A percentile compares a stretch with the other conserved stretches of the same genome.
phyloP scores from a whole-genome alignment of 1,139 yeast genomes.

The Yamadazyma mexicana region DNA sequence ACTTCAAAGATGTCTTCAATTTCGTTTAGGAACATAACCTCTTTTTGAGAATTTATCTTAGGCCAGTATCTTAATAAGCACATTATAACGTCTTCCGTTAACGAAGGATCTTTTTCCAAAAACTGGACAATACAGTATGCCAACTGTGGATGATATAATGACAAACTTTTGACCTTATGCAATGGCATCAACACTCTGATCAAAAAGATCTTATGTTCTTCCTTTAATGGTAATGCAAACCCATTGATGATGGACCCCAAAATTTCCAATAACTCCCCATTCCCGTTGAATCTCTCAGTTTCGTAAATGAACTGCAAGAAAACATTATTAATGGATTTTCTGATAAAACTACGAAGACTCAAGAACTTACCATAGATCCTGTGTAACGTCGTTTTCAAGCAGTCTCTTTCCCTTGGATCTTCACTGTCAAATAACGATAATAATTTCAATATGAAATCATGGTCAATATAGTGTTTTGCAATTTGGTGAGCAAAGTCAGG shows the following conservation, averaged over 20 bases:
- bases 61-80: slow-evolving; percentile 97
- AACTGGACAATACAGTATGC: slow-evolving; percentile 97
- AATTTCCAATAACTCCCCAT: slow-evolving; percentile 91
- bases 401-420: slow-evolving; percentile 95
- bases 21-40: slow-evolving; percentile 92
- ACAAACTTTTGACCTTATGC: slow-evolving; percentile 86
- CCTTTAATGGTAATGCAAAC: slow-evolving; percentile 94
- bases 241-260: slow-evolving; percentile 97
- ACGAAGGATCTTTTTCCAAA: slow-evolving; percentile 85
- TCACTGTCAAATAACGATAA: slow-evolving; percentile 93
- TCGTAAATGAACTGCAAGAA: slow-evolving; percentile 93
- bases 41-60: slow-evolving; percentile 90
- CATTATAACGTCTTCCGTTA: slow-evolving; percentile 94
- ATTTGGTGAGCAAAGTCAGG: slow-evolving; percentile 92
- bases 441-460: slow-evolving; percentile 75
- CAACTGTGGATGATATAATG: slow-evolving; percentile 91
- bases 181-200: slow-evolving; percentile 88
- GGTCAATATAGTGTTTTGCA: slow-evolving; percentile 93
- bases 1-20: slow-evolving; percentile 96
- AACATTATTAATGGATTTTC: slow-evolving; percentile 89
- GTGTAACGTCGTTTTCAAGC: slow-evolving; percentile 90
- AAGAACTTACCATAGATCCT: slow-evolving; percentile 94
- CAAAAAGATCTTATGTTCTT: slow-evolving; percentile 90
- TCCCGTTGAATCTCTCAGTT: slow-evolving; percentile 93
- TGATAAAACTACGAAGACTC: slow-evolving; percentile 84